These are phyloP conservation scores for Jaapia argillacea DNA, from an alignment of 768 basidiomycete genomes.

Conservation along the genomic window DNA sequence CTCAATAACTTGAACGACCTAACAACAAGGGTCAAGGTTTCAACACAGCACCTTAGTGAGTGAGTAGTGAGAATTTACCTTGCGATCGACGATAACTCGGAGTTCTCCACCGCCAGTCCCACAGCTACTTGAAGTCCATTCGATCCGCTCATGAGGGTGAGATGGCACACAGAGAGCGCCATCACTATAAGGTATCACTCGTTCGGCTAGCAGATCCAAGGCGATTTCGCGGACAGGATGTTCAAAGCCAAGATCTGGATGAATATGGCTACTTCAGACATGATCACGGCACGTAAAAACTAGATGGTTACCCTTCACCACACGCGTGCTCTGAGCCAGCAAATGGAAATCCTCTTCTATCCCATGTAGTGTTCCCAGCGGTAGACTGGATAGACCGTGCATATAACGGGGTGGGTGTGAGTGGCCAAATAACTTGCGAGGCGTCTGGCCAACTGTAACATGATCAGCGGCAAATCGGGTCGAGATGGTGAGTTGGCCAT, in stretches of 20 bases:
- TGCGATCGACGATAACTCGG: slow-evolving; percentile 51
- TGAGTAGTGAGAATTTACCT: slow-evolving; percentile 24
- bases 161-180: slow-evolving; percentile 49
- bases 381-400: slow-evolving; percentile 63
- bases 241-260: slow-evolving; percentile 40
- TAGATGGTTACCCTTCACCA: slow-evolving; percentile 57
- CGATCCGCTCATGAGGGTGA: slow-evolving; percentile 56
- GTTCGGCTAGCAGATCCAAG: slow-evolving; percentile 48
- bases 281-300: too few species aligned
- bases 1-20: slow-evolving; percentile 75
- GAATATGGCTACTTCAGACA: too few species aligned
- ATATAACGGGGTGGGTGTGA: slow-evolving; percentile 72
- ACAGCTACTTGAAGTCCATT: slow-evolving; percentile 44
- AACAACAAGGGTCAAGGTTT: slow-evolving; percentile 1
- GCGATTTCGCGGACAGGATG: slow-evolving; percentile 40
- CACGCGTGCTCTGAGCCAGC: slow-evolving; percentile 44
- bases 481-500: background rate
- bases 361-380: slow-evolving; percentile 61
- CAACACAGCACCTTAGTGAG: background rate
- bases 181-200: slow-evolving; percentile 50
- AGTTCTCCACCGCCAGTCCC: slow-evolving; percentile 36
- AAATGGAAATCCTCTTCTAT: slow-evolving; percentile 78
- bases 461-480: background rate
- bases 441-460: slow-evolving; percentile 78
- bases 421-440: slow-evolving; percentile 67